Base-by-base conservation (phyloP, 768 basidiomycete species). In the Russula emetica region DNA sequence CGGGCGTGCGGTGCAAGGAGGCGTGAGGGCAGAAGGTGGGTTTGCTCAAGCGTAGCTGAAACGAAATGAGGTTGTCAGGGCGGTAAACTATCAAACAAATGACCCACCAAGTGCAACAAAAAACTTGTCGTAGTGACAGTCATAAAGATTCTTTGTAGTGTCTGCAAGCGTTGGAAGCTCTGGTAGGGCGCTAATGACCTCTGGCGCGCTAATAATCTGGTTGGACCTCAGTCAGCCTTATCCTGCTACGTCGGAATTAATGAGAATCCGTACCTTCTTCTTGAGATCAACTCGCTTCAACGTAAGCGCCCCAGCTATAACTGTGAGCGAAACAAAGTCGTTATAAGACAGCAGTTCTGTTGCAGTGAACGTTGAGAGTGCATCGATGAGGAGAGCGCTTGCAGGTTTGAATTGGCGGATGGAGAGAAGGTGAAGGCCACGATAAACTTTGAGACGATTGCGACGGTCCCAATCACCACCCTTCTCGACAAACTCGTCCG, bases 381-480 rank as follows among this genome's bases (percentile, higher is more conserved):
- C 92, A 69, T 98, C 96, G 53, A 94, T 83, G 63, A 98, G 80
- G 11, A 97, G 84, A 42, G 87, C 85, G n/a, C 86, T 86, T 5
- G 85, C 94, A 22, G 83, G 83, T 71, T 91, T 87, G 80, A 98
- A 98, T 70, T 95, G 87, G n/a, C 96, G 88, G 65, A 92, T 88
- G 34, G 92, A 89, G 36, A 95, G 76, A 50, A 88, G 78, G 71
- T 96, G 90, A 0, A 97, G 78, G 54, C 89, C 95, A 56, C 85
- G 84, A 78, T 98, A 99, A 47, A 98, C 96, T 76, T 99, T 99
- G 70, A 98, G 84, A 51, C 96, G 84, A 75, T 98, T 99, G 44
- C 94, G 85, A 59, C 96, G 81, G 74, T 99, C 96, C 96, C 96
- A 99, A 76, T 99, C 96, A 51, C 96, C 96, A 0, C 96, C 96